Percentiles rank a stretch among this genome's conserved stretches.
phyloP scores from a whole-genome alignment of 768 basidiomycete genomes.

The Fistulinella prunicolor region DNA sequence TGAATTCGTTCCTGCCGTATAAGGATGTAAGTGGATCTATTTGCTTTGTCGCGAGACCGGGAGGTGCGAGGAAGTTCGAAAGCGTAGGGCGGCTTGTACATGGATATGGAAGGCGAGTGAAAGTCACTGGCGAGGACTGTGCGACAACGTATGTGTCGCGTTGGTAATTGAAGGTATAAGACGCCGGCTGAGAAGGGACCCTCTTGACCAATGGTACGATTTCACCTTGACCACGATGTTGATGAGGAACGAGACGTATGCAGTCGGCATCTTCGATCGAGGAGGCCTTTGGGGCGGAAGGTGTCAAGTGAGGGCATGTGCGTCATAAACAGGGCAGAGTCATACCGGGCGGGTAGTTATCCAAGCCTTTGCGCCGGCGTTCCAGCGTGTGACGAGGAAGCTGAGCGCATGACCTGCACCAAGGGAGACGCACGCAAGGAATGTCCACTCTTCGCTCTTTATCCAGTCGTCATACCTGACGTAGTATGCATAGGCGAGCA shows the following conservation, averaged over 20 bases:
- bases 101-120: conserved; percentile 86
- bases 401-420: conserved; percentile 88
- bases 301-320: background rate
- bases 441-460: conserved; percentile 96
- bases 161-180: conserved; percentile 92
- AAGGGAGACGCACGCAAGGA: conserved; percentile 82
- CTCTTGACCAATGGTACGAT: conserved; percentile 77
- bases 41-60: conserved; percentile 49
- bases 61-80: conserved; percentile 57
- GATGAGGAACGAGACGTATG: conserved; percentile 75
- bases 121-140: conserved; percentile 53
- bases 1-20: conserved; percentile 93
- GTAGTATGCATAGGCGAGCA: conserved; percentile 89
- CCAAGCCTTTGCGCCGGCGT: conserved; percentile 69
- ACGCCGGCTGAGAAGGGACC: conserved; percentile 47
- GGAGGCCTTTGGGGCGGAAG: conserved; percentile 41
- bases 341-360: conserved; percentile 74
- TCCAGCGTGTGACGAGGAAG: conserved; percentile 92
- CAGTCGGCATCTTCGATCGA: conserved; percentile 73
- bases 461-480: conserved; percentile 89
- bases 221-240: conserved; percentile 85
- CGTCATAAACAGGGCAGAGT: background rate
- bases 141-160: conserved; percentile 85
- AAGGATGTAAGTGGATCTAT: conserved; percentile 55
- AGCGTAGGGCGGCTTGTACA: conserved; percentile 69